Evolutionary conservation across 2,329 filamentous ascomycete genomes (phyloP), one percentile per base, ranked within the genome.

Genomic region (Cryphonectria nitschkei): DNA sequence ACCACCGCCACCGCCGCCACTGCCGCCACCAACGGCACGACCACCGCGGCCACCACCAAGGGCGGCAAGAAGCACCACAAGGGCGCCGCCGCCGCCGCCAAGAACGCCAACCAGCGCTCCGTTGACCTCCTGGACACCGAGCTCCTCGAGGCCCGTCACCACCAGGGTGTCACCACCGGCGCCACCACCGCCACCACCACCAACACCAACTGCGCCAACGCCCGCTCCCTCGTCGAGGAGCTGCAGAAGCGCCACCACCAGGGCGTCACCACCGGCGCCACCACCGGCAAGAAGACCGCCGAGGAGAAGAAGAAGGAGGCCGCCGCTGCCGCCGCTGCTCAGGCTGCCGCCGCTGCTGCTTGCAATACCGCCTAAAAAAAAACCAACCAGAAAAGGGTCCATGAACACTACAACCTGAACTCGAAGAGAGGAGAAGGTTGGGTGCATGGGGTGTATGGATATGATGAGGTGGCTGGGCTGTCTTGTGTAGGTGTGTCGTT

Each of bases 221-320:
- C 41, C 41, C 58, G 58, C 58, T 22, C 58, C 22, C 19, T 61
- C 34, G 58, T 39, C 58, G 58, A 61, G 58, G 58, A 61, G 58
- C 32, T 61, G 4, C 2, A 37, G 32, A 39, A 37, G 58, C 58
- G 58, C 34, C 58, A 61, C 58, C 58, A 61, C 58, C 58, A 61
- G 58, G 58, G 58, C 29, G 34, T 13, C 16, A 61, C 58, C 29
- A 11, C 56, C 56, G 56, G 32, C 19, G 37, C 8, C 37, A 61
- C 58, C 29, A 11, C 56, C 56, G 56, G 32, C 19, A 9, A 9
- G 8, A 39, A 22, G 32, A 13, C 16, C 19, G 43, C 39, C 2
- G 63, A 32, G 6, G 41, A 64, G 39, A 46, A 46, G 61, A 64
- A 64, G 61, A 64, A 64, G 61, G 43, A 11, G 16, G 41, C 26